Evolutionary conservation across 805 yeast species (phyloP).

Genomic region (Sugiyamaella smithiae): DNA sequence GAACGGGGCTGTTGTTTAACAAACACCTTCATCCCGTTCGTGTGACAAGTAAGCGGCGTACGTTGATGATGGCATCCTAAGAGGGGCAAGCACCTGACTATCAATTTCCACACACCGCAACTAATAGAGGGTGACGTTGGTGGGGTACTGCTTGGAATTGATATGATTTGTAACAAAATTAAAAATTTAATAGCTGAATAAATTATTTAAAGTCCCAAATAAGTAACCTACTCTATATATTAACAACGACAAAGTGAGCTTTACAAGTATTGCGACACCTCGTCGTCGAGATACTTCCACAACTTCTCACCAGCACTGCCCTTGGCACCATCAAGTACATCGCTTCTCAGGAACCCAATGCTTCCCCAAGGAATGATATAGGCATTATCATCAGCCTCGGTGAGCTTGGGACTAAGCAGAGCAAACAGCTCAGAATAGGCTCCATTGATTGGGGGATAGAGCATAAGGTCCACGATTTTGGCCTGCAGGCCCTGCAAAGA

Average conservation of each 20-base stretch:
- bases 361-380: conserved; percentile 45
- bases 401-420: conserved; percentile 41
- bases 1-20: conserved; percentile 66
- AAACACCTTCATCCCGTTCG: conserved; percentile 52
- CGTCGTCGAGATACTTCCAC: conserved; percentile 38
- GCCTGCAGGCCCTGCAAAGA: conserved; percentile 9
- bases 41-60: background rate
- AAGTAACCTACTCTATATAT: too few relatives aligned
- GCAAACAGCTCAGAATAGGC: conserved; percentile 46
- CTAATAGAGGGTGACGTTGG: too few relatives aligned
- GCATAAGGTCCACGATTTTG: conserved; percentile 8
- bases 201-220: too few relatives aligned
- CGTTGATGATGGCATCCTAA: too few relatives aligned
- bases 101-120: too few relatives aligned
- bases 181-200: too few relatives aligned
- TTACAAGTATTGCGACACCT: conserved; percentile 16
- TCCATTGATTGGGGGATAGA: conserved; percentile 36
- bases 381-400: conserved; percentile 34
- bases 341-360: conserved; percentile 38
- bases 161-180: too few relatives aligned
- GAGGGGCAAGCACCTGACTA: too few relatives aligned
- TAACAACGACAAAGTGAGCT: too few relatives aligned
- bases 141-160: too few relatives aligned
- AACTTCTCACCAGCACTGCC: conserved; percentile 36
- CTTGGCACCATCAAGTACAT: conserved; percentile 35